phyloP scores from a whole-genome alignment of 2,329 filamentous ascomycete species.

The Cladorrhinum sp. region DNA sequence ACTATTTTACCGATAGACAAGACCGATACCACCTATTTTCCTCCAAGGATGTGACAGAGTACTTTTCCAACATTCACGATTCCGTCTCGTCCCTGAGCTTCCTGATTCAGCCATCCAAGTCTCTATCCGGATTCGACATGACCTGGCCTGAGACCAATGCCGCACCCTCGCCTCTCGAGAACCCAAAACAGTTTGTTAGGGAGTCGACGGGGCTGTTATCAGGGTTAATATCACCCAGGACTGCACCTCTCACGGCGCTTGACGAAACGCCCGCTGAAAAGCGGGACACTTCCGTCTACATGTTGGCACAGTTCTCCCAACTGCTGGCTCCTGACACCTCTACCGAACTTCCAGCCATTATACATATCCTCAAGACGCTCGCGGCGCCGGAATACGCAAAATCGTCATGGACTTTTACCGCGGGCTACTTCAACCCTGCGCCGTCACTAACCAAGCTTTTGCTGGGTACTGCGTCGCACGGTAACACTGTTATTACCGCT shows the following conservation, averaged over 20 bases:
- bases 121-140: constrained; percentile 56
- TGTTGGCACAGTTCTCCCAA: constrained; percentile 83
- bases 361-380: constrained; percentile 67
- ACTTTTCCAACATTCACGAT: constrained; percentile 75
- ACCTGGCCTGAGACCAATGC: constrained; percentile 75
- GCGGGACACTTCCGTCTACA: constrained; percentile 74
- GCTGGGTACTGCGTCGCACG: constrained; percentile 65
- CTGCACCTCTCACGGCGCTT: constrained; percentile 19
- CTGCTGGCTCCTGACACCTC: constrained; percentile 76
- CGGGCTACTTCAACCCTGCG: constrained; percentile 97
- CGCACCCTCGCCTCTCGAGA: constrained; percentile 69
- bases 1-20: constrained; percentile 95
- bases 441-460: constrained; percentile 77
- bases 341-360: constrained; percentile 83
- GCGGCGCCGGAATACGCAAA: constrained; percentile 60
- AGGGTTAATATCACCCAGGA: constrained; percentile 60
- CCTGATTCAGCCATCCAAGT: constrained; percentile 61
- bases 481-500: constrained; percentile 85
- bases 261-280: constrained; percentile 24
- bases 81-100: constrained; percentile 81
- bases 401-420: constrained; percentile 92
- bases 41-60: constrained; percentile 73
- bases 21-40: constrained; percentile 92
- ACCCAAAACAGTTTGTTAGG: constrained; percentile 66
- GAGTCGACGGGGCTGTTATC: constrained; percentile 65